Evolutionary conservation across 352 stramenopile genomes (phyloP), one percentile per base, ranked within the genome.

Genomic region (Elongisporangium undulatum): DNA sequence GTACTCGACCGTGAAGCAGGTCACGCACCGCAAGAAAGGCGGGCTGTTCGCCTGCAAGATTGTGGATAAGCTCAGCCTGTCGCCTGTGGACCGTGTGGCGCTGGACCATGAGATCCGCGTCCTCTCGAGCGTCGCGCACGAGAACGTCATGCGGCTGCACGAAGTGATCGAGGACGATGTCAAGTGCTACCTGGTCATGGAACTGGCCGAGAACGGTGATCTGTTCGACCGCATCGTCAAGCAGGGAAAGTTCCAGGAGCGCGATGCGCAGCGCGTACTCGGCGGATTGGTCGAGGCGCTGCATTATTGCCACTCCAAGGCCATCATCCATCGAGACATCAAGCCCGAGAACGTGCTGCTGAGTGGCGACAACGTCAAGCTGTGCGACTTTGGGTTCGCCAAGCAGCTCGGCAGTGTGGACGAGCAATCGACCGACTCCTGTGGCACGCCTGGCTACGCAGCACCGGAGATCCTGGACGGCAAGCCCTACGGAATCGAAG

Each of bases 121-220:
- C 48, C 76, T 93, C 16, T 73, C 73, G 20, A 87, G 72, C 59
- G 70, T 96, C 17, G 75, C 81, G 52, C 91, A 97, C 58, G 74
- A 81, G 13, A 85, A 97, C 74, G 90, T 97, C 65, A 96, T 97
- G 84, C 71, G 75, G 9, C 71, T 97, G 29, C 77, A 97, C 53
- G 94, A 97, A 72, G 95, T 98, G n/a, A 97, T 97, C 53, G 86
- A 98, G 53, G 92, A 98, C 64, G 85, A 93, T 49, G 78, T 90
- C 61, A 90, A 98, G 66, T 99, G 96, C 80, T 99, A 99, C 68
- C 81, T 99, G 63, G 92, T 99, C 19, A 98, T 98, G 54, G 96
- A 99, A 68, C 78, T 98, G 21, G 96, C 97, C 34, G 88, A 95
- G 66, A 84, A 96, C 54, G 94, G 94, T 23, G 85, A 94, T 56